Evolutionary conservation across 169 alveolate species (phyloP), one percentile per base, ranked within the genome.

Genomic region (Babesia bigemina): DNA sequence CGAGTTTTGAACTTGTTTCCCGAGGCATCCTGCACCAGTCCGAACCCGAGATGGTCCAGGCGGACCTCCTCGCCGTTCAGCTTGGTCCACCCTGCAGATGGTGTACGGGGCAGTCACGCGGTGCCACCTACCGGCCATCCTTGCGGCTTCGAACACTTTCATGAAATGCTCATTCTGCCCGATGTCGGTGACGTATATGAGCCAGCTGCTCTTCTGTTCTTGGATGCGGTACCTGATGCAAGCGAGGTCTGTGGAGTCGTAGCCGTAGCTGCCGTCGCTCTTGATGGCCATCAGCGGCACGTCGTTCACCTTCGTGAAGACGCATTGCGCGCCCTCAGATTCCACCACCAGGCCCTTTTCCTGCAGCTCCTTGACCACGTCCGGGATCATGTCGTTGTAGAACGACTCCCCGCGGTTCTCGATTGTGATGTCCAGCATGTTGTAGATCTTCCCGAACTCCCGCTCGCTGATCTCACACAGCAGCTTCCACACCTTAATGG

Each of bases 261-360:
- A 98, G 44, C 99, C 99, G 79, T 91, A 97, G 36, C 99, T 99
- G 8, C 99, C 99, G 74, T 98, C 99, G n/a, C 96, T 91, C 85
- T 98, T 98, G 71, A 94, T 96, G 33, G 94, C 94, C 92, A 98
- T 96, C 70, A 98, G 78, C n/a, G 99, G 99, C 17, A 84, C 93
- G 13, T 83, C 75, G 47, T 69, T 71, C 26, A 86, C 70, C 26
- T 73, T 90, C 0, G 98, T 91, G 86, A 94, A 92, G 44, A 97
- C 86, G 79, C 98, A 95, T 79, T 93, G 85, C 24, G 99, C 99
- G 12, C 99, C 99, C 63, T 96, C 89, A 79, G 95, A 96, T 77
- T 93, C 95, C 63, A 86, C 87, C 24, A 93, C 75, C 14, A 96
- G 49, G 6, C 95, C 93, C 42, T 84, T 76, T 21, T 86, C 93